phyloP scores from a whole-genome alignment of 768 basidiomycete species.

The Suillus cothurnatus region DNA sequence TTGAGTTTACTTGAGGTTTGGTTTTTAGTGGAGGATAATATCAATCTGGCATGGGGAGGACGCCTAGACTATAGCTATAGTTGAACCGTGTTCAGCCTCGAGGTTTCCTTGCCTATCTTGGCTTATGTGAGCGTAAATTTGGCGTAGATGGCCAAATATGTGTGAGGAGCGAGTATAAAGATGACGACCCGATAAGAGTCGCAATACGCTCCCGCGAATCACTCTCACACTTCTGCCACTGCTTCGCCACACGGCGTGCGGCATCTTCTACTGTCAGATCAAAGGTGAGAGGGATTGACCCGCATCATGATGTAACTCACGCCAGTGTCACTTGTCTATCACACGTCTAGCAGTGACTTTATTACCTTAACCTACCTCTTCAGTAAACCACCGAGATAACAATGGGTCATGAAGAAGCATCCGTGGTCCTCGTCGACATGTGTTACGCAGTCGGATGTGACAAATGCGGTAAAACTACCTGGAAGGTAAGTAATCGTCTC shows the following conservation, averaged over 20 bases:
- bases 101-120: neutral
- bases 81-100: neutral
- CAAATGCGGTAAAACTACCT: constrained; percentile 68
- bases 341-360: constrained; percentile 21
- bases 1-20: neutral
- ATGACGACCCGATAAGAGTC: neutral
- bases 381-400: constrained; percentile 12
- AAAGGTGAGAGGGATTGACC: constrained; percentile 3
- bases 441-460: constrained; percentile 63
- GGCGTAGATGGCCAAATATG: neutral
- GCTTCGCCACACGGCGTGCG: constrained; percentile 1
- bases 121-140: constrained; percentile 2
- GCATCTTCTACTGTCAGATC: neutral
- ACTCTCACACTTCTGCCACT: constrained; percentile 7
- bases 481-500: constrained; percentile 54
- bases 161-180: neutral
- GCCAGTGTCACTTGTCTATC: neutral
- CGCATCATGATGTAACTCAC: constrained; percentile 6
- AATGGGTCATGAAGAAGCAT: constrained; percentile 25
- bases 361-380: constrained; percentile 36
- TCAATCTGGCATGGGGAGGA: neutral
- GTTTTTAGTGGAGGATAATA: neutral
- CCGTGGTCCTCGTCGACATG: constrained; percentile 45
- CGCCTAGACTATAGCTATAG: too few species aligned
- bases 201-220: constrained; percentile 5